These are phyloP conservation scores for Eleusine coracana DNA, from an alignment of 176 grass and related monocot genomes.

Conservation along the genomic window DNA sequence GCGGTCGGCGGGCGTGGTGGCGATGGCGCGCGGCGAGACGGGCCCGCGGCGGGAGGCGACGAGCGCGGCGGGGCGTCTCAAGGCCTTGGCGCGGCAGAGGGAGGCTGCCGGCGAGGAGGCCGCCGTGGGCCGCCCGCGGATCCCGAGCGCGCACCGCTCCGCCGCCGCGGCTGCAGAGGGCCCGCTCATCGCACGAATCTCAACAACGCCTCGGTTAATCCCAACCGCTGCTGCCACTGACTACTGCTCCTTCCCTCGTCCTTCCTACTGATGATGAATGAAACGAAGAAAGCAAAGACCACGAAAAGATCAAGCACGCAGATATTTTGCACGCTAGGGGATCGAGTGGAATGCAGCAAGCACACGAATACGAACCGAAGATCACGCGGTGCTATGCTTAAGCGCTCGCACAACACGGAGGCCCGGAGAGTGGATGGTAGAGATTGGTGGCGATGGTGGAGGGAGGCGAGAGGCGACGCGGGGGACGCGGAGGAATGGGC, in stretches of 20 bases:
- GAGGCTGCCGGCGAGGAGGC: slow-evolving; percentile 23
- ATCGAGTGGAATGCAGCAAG: slow-evolving; percentile 17
- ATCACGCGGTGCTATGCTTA: not conserved
- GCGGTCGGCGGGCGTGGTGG: slow-evolving; percentile 39
- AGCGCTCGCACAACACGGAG: not conserved
- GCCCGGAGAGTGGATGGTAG: not conserved
- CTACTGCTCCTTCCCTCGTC: not conserved
- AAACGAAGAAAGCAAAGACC: no score
- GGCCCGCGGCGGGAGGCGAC: slow-evolving; percentile 34
- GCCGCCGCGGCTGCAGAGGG: slow-evolving; percentile 36
- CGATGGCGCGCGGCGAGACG: slow-evolving; percentile 44
- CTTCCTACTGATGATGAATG: not conserved
- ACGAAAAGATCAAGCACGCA: not conserved
- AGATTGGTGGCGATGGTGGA: not conserved
- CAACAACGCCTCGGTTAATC: slow-evolving; percentile 6
- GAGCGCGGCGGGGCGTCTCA: not conserved
- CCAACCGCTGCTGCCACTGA: not conserved
- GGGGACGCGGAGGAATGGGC: slow-evolving; percentile 1
- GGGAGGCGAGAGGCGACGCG: slow-evolving; percentile 30
- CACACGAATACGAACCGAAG: not conserved
- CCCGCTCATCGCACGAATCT: slow-evolving; percentile 45
- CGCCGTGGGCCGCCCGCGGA: slow-evolving; percentile 38
- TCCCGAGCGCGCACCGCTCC: slow-evolving; percentile 47
- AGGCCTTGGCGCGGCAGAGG: not conserved
- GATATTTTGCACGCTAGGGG: not conserved